phyloP scores from a whole-genome alignment of 108 stramenopile genomes.

The Skeletonema tropicum region DNA sequence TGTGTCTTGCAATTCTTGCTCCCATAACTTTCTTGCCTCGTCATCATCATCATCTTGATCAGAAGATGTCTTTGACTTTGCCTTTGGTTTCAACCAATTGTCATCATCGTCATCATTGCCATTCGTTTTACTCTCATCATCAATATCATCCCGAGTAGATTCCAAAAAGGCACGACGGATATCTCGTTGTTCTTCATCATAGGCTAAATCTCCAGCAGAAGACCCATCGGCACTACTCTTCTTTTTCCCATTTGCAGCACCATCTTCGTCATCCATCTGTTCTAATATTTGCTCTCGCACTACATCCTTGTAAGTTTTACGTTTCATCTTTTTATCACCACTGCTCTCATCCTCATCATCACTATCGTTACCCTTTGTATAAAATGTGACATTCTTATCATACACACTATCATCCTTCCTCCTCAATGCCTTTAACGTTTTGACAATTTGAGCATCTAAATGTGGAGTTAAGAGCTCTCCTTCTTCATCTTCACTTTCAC shows the following conservation, averaged over 20 bases:
- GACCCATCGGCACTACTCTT: background rate
- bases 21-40: constrained; percentile 63
- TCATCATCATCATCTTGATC: constrained; percentile 38
- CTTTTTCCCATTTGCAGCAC: constrained; percentile 21
- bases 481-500: constrained; percentile 78
- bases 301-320: constrained; percentile 93
- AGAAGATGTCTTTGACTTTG: constrained; percentile 14
- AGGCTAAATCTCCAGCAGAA: constrained; percentile 63
- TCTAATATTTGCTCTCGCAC: constrained; percentile 94
- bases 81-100: constrained; percentile 55
- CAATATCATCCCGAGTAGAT: constrained; percentile 51
- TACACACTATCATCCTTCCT: constrained; percentile 80
- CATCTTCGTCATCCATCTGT: constrained; percentile 66
- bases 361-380: constrained; percentile 45
- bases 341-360: constrained; percentile 31
- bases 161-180: constrained; percentile 86
- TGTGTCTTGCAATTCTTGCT: constrained; percentile 66
- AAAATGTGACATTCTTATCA: constrained; percentile 69
- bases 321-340: constrained; percentile 31
- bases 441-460: constrained; percentile 76
- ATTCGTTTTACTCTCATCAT: constrained; percentile 38
- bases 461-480: constrained; percentile 69
- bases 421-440: constrained; percentile 78
- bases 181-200: constrained; percentile 91
- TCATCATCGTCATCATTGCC: constrained; percentile 57